Evolutionary conservation across 1,139 yeast species (phyloP).

Genomic region (Sugiyamaella paludigena): DNA sequence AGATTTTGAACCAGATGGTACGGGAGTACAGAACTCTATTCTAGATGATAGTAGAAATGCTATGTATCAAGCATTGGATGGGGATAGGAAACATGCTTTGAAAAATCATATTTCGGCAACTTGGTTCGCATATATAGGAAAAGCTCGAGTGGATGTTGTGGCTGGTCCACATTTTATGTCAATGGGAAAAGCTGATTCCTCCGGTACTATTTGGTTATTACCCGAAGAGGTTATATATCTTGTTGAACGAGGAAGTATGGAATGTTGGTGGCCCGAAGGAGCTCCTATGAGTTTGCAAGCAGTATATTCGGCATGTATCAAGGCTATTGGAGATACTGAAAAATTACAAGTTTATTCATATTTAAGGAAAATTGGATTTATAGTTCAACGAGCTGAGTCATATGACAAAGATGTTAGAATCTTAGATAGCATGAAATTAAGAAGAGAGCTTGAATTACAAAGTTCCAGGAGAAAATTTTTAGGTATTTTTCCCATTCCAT

Average conservation of each 20-base stretch:
- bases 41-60: constrained; percentile 59
- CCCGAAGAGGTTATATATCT: constrained; percentile 74
- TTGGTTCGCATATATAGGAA: constrained; percentile 46
- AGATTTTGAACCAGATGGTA: constrained; percentile 84
- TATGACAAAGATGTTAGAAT: constrained; percentile 17
- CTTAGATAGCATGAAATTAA: constrained; percentile 2
- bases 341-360: constrained; percentile 69
- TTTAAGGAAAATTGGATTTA: constrained; percentile 76
- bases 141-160: constrained; percentile 55
- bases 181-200: constrained; percentile 59
- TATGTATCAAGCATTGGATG: constrained; percentile 68
- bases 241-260: constrained; percentile 78
- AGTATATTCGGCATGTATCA: constrained; percentile 55
- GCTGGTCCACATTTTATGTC: constrained; percentile 74
- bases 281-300: constrained; percentile 61
- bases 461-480: no score
- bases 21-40: constrained; percentile 52
- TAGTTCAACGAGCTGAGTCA: constrained; percentile 47
- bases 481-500: no score
- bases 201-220: constrained; percentile 50
- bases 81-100: constrained; percentile 57
- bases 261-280: constrained; percentile 47
- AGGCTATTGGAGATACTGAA: constrained; percentile 49
- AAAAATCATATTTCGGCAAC: constrained; percentile 39
- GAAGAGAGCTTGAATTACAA: background rate